Evolutionary conservation across 768 basidiomycete species (phyloP), one percentile per base, ranked within the genome.

Genomic region (Tylopilus sp.): DNA sequence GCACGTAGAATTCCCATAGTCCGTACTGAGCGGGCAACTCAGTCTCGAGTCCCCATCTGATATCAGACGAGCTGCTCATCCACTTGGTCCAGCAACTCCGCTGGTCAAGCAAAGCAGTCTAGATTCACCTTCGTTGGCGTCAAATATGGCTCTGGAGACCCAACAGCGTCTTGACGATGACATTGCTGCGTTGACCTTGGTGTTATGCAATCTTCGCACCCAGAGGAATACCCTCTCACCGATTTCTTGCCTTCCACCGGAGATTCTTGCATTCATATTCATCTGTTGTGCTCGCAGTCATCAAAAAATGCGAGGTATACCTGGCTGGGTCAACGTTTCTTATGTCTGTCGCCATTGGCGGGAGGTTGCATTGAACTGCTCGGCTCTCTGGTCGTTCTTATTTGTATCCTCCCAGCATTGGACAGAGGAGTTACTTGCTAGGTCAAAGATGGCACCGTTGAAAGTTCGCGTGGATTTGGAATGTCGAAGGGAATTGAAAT

Each of bases 381-480:
- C 77, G 1, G 58, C 49, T 13, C 68, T 80, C 34, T 81, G 79
- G 78, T 69, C 56, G 22, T 62, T 60, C 41, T 63, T 72, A 22
- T 59, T 70, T 3, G 72, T 76, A 34, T 59, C 56, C 11, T 68
- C 65, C 24, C 68, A 64, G 10, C 57, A 54, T 28, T 76, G 74
- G 73, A 71, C 70, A 17, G 66, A 72, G 48, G 76, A 75, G 58
- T 74, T 80, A 69, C 54, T 81, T 24, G 63, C 59, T 31, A 70
- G 78, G 21, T 81, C 79, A 4, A 78, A 76, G 57, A 71, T 63
- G 62, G 71, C 71, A 16, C 66, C 71, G 29, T 40, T 68, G 37
- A 53, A 52, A 30, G 45, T 68, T 28, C n/a, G 47, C 33, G 26
- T 46, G 4, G 61, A 65, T 62, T 75, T 22, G 52, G 63, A 40